These are phyloP conservation scores for Coniella vitis DNA, from an alignment of 2,329 filamentous ascomycete species.

Conservation along the genomic window DNA sequence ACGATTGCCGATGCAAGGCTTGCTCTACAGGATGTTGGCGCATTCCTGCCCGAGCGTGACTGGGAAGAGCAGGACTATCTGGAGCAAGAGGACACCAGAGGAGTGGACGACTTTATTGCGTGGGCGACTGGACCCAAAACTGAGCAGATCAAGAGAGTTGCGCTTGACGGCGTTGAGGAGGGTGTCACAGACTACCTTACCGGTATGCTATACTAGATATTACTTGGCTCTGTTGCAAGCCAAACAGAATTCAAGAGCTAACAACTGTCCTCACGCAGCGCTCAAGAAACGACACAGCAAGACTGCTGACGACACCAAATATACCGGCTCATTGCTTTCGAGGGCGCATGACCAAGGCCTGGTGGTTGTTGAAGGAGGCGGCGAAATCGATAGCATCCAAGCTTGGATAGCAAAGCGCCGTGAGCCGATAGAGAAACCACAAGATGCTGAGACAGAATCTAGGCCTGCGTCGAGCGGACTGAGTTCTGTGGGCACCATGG, in stretches of 20 bases:
- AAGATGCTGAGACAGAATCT: constrained; percentile 28
- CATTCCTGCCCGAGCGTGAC: constrained; percentile 62
- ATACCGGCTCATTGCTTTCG: constrained; percentile 77
- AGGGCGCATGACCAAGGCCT: constrained; percentile 63
- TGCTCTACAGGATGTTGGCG: constrained; percentile 75
- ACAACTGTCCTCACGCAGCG: constrained; percentile 34
- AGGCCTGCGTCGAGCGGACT: constrained; percentile 48
- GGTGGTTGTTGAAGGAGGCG: constrained; percentile 68
- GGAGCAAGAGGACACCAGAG: constrained; percentile 69
- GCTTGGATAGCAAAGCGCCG: constrained; percentile 52
- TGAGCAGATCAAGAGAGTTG: constrained; percentile 74
- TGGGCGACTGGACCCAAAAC: constrained; percentile 74
- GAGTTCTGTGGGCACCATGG: constrained; percentile 46
- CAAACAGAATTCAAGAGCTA: neutral
- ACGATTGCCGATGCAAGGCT: constrained; percentile 74
- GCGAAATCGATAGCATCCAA: constrained; percentile 57
- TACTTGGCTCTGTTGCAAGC: neutral
- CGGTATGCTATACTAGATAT: constrained; percentile 35
- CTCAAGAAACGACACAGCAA: constrained; percentile 92
- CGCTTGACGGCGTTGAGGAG: constrained; percentile 59
- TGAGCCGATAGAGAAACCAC: constrained; percentile 16
- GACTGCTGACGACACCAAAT: constrained; percentile 78
- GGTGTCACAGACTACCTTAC: constrained; percentile 62
- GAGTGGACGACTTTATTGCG: constrained; percentile 68
- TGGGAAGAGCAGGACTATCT: constrained; percentile 61